These are phyloP conservation scores for Podaxis carcinomalis DNA, from an alignment of 768 basidiomycete genomes.

Conservation along the genomic window DNA sequence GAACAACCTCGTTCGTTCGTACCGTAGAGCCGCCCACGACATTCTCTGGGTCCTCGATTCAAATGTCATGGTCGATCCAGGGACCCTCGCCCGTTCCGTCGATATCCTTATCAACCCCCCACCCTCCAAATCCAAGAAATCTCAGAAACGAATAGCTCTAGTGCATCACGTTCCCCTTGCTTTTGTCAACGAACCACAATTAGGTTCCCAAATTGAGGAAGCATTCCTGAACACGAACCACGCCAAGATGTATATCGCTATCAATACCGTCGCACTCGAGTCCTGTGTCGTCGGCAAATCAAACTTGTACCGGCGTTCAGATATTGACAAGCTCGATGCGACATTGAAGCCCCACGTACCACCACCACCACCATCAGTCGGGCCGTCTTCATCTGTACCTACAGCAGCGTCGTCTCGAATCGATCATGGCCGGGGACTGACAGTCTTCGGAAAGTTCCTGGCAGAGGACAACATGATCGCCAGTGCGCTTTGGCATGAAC, in stretches of 20 bases:
- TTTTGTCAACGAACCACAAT: conserved; percentile 55
- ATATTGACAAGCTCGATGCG: conserved; percentile 73
- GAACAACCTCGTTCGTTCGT: conserved; percentile 90
- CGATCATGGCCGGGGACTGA: conserved; percentile 45
- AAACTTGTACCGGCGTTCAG: conserved; percentile 87
- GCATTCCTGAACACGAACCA: conserved; percentile 97
- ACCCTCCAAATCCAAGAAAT: conserved; percentile 24
- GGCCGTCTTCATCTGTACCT: too few relatives aligned
- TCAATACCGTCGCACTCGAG: conserved; percentile 83
- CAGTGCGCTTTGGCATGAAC: conserved; percentile 87
- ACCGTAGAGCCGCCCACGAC: conserved; percentile 76
- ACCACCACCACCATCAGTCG: conserved; percentile 14
- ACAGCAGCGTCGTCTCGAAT: not conserved
- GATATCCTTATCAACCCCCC: conserved; percentile 57
- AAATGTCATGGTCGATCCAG: conserved; percentile 76
- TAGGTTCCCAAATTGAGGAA: conserved; percentile 86
- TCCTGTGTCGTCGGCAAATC: conserved; percentile 98
- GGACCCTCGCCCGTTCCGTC: conserved; percentile 81
- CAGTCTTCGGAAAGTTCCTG: conserved; percentile 81
- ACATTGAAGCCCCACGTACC: conserved; percentile 44
- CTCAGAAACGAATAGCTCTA: conserved; percentile 59
- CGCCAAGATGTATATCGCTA: conserved; percentile 96
- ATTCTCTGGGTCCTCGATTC: conserved; percentile 97
- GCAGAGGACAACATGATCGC: conserved; percentile 99
- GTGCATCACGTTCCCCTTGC: conserved; percentile 97